These are phyloP conservation scores for Xylaria longipes DNA, from an alignment of 495 filamentous ascomycete species.

Conservation along the genomic window DNA sequence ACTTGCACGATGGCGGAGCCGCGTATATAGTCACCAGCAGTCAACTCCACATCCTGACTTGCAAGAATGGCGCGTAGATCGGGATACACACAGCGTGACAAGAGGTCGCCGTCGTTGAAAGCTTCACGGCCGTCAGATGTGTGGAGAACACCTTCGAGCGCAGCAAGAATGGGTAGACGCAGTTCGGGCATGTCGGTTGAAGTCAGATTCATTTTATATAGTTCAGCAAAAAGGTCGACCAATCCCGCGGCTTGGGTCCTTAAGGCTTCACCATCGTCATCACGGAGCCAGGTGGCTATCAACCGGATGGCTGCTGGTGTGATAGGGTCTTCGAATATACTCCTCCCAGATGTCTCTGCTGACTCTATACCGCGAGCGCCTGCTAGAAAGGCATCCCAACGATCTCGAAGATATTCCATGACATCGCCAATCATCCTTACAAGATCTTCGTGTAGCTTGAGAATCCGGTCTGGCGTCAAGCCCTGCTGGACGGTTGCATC, in stretches of 20 bases:
- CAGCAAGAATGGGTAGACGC: conserved; percentile 56
- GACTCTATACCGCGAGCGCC: conserved; percentile 25
- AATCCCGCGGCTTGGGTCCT: conserved; percentile 59
- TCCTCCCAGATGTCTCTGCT: conserved; percentile 6
- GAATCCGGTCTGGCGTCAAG: conserved; percentile 59
- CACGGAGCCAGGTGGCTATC: conserved; percentile 64
- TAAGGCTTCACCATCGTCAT: conserved; percentile 64
- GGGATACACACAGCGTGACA: conserved; percentile 15
- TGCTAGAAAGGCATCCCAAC: conserved; percentile 60
- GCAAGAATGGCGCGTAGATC: conserved; percentile 17
- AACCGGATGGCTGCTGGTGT: conserved; percentile 57
- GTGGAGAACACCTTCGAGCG: conserved; percentile 54
- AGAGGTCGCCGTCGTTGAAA: conserved; percentile 17
- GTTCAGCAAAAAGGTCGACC: conserved; percentile 60
- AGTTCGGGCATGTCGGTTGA: conserved; percentile 49
- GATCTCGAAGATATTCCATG: conserved; percentile 68
- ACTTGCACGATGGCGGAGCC: conserved; percentile 21
- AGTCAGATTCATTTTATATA: conserved; percentile 50
- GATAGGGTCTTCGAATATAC: conserved; percentile 50
- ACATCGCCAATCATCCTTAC: conserved; percentile 63
- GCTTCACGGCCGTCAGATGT: conserved; percentile 27
- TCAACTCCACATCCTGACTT: not conserved
- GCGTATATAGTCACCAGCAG: conserved; percentile 20
- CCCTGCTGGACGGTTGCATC: conserved; percentile 35
- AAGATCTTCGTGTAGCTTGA: conserved; percentile 64